These are phyloP conservation scores for Ampelomyces quisqualis DNA, from an alignment of 2,329 filamentous ascomycete species.

Conservation along the genomic window DNA sequence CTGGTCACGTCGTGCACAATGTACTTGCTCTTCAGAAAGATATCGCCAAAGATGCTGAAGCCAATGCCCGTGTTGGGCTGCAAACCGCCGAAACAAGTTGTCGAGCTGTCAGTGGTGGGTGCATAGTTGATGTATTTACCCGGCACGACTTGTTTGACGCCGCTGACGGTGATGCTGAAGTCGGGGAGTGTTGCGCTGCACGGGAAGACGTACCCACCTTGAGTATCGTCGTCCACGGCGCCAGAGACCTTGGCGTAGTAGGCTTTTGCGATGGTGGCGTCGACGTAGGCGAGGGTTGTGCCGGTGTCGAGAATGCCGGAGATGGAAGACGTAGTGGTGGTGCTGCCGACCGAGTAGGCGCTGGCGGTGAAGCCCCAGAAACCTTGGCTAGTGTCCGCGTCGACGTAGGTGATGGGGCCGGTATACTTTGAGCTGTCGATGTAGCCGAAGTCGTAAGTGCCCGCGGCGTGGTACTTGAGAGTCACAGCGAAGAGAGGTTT, in stretches of 20 bases:
- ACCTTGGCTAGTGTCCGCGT: slow-evolving; percentile 58
- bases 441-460: slow-evolving; percentile 60
- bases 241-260: slow-evolving; percentile 63
- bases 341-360: slow-evolving; percentile 57
- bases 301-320: slow-evolving; percentile 68
- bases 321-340: slow-evolving; percentile 46
- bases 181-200: slow-evolving; percentile 55
- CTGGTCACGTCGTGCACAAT: slow-evolving; percentile 57
- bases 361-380: slow-evolving; percentile 64
- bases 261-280: slow-evolving; percentile 53
- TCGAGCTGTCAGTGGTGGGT: slow-evolving; percentile 41
- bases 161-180: slow-evolving; percentile 55
- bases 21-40: slow-evolving; percentile 77
- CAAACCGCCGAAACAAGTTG: slow-evolving; percentile 71
- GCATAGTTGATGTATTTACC: slow-evolving; percentile 59
- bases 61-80: slow-evolving; percentile 62
- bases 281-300: slow-evolving; percentile 65
- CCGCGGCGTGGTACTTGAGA: slow-evolving; percentile 53
- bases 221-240: slow-evolving; percentile 49
- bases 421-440: slow-evolving; percentile 61
- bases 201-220: slow-evolving; percentile 59
- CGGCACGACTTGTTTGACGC: slow-evolving; percentile 53
- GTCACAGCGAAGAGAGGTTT: slow-evolving; percentile 59
- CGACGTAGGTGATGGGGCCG: slow-evolving; percentile 58
- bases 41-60: slow-evolving; percentile 72